These are phyloP conservation scores for Kodamaea anthophila DNA, from an alignment of 1,139 yeast genomes.

Conservation along the genomic window DNA sequence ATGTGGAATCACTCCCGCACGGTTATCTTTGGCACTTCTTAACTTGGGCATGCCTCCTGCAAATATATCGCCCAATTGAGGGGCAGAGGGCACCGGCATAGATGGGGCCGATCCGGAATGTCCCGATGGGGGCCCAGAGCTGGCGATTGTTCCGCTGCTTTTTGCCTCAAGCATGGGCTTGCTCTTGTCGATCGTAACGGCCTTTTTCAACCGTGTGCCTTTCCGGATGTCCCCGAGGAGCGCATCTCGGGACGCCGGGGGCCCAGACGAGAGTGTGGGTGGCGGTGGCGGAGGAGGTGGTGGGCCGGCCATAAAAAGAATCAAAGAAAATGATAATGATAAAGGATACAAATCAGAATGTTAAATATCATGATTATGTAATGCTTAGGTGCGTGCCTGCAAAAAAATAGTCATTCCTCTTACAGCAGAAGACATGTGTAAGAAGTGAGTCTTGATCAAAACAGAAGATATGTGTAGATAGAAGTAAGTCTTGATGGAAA, in stretches of 20 bases:
- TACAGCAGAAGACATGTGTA: no score
- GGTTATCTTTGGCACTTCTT: conserved; percentile 45
- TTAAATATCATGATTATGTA: no score
- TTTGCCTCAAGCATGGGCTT: conserved; percentile 37
- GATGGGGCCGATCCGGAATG: conserved; percentile 12
- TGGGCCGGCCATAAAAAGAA: conserved; percentile 17
- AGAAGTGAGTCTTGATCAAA: neutral
- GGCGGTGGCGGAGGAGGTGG: conserved; percentile 12
- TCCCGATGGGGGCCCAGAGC: conserved; percentile 10
- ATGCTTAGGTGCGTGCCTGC: no score
- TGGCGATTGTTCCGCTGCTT: conserved; percentile 13
- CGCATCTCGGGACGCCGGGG: conserved; percentile 62
- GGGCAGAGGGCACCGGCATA: conserved; percentile 24
- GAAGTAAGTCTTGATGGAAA: neutral
- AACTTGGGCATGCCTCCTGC: conserved; percentile 87
- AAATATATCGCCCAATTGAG: conserved; percentile 71
- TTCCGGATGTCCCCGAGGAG: conserved; percentile 80
- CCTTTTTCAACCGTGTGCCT: conserved; percentile 69
- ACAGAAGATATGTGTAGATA: neutral
- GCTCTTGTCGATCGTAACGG: conserved; percentile 46
- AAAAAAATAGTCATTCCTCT: no score
- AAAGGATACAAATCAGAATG: neutral
- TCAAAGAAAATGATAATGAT: neutral
- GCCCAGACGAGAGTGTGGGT: conserved; percentile 18
- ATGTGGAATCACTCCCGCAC: conserved; percentile 38